A percentile compares a stretch with the other conserved stretches of the same genome.
Conservation (phyloP, 2,329 filamentous ascomycete species). For the Stemphylium lycopersici region DNA sequence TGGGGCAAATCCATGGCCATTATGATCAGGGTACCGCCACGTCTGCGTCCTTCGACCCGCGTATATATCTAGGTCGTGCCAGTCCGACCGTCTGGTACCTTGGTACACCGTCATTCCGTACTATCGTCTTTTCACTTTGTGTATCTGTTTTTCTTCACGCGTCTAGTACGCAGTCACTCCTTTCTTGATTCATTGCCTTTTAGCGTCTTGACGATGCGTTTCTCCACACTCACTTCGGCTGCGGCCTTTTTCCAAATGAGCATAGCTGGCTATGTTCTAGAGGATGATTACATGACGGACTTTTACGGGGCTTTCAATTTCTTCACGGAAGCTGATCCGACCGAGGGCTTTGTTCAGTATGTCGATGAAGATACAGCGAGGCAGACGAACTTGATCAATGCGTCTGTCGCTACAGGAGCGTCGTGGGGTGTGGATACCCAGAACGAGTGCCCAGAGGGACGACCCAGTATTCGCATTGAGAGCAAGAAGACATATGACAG, state of each 20-base stretch:
- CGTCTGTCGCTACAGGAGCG: constrained; percentile 39
- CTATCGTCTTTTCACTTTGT: constrained; percentile 26
- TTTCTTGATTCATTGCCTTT: constrained; percentile 28
- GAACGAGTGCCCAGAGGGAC: constrained; percentile 47
- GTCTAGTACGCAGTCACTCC: constrained; percentile 44
- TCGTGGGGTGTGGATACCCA: constrained; percentile 56
- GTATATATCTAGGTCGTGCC: constrained; percentile 34
- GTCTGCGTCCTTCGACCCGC: constrained; percentile 4
- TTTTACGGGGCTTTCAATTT: constrained; percentile 56
- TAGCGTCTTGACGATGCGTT: constrained; percentile 44
- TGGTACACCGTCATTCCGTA: constrained; percentile 21
- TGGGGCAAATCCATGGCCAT: constrained; percentile 20
- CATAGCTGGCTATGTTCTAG: constrained; percentile 50
- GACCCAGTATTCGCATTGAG: constrained; percentile 55
- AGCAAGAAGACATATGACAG: constrained; percentile 55
- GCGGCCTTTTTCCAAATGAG: constrained; percentile 42
- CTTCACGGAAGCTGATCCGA: constrained; percentile 53
- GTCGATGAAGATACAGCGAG: constrained; percentile 48
- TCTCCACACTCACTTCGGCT: constrained; percentile 43
- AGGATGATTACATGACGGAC: constrained; percentile 50
- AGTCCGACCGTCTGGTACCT: constrained; percentile 13
- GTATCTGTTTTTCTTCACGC: constrained; percentile 31
- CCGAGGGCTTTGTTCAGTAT: constrained; percentile 52
- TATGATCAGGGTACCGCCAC: constrained; percentile 13
- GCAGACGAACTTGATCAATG: constrained; percentile 50